A percentile compares a stretch with the other conserved stretches of the same genome.
Conservation (phyloP, 495 filamentous ascomycete genomes). For the Aspergillus saccharolyticus region DNA sequence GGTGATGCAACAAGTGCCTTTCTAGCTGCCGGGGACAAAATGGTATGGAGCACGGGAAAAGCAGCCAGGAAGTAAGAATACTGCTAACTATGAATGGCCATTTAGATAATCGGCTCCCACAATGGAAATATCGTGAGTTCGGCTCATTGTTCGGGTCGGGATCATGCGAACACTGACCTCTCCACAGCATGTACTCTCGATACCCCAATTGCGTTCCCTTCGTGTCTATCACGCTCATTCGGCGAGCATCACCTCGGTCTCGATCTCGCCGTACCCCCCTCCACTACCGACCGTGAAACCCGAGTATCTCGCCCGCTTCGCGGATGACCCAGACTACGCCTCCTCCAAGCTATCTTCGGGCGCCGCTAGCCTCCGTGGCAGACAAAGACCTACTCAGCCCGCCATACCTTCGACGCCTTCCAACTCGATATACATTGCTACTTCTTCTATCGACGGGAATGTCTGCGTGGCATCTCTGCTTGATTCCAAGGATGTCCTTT, state of each 20-base stretch:
- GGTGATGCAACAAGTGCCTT: slow-evolving; percentile 91
- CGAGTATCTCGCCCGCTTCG: slow-evolving; percentile 45
- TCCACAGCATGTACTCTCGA: slow-evolving; percentile 71
- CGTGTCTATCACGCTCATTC: slow-evolving; percentile 86
- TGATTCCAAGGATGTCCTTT: slow-evolving; percentile 71
- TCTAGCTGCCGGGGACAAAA: slow-evolving; percentile 88
- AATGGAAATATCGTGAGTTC: slow-evolving; percentile 91
- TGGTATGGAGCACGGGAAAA: slow-evolving; percentile 57
- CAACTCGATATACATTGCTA: slow-evolving; percentile 86
- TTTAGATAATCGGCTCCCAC: slow-evolving; percentile 86
- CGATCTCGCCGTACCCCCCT: slow-evolving; percentile 84
- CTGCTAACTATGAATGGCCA: slow-evolving; percentile 23
- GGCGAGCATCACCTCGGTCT: slow-evolving; percentile 82
- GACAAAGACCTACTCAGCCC: slow-evolving; percentile 39
- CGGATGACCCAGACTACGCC: slow-evolving; percentile 43
- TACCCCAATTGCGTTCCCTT: slow-evolving; percentile 73
- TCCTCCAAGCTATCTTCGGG: slow-evolving; percentile 40
- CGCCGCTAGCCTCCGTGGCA: slow-evolving; percentile 47
- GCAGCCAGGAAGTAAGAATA: neutral
- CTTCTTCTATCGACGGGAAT: slow-evolving; percentile 92
- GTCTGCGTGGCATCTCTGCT: slow-evolving; percentile 82
- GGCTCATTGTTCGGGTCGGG: slow-evolving; percentile 5
- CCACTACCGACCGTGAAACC: slow-evolving; percentile 57
- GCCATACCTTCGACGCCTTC: slow-evolving; percentile 62
- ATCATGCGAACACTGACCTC: slow-evolving; percentile 18